These are phyloP conservation scores for Ensete ventricosum DNA, from an alignment of 176 grass and related monocot species.

Conservation along the genomic window DNA sequence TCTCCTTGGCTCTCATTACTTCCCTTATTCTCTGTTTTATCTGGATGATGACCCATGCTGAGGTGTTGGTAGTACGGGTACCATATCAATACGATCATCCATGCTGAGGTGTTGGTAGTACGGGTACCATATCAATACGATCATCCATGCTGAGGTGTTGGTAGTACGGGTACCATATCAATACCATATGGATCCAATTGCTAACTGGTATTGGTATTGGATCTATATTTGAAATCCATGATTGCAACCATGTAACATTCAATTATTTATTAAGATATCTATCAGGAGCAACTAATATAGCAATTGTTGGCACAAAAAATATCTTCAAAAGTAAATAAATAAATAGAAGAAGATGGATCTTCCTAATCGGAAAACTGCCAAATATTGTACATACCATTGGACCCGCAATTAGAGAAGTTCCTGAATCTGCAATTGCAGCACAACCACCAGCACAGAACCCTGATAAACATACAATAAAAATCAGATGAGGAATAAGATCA, in stretches of 20 bases:
- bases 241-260: background rate
- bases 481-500: background rate
- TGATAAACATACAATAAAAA: conserved; percentile 8
- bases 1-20: no score
- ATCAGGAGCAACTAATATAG: background rate
- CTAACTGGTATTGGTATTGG: no score
- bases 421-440: conserved; percentile 79
- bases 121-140: no score
- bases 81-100: no score
- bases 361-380: background rate
- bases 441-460: conserved; percentile 78
- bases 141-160: no score
- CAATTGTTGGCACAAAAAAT: background rate
- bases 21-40: no score
- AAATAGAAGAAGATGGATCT: background rate
- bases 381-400: conserved; percentile 47
- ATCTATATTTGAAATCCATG: no score
- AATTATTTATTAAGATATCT: background rate
- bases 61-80: no score
- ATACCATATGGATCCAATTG: no score
- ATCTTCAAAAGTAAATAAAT: background rate
- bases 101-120: no score
- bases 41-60: no score
- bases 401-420: conserved; percentile 82
- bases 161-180: no score